Evolutionary conservation across 495 filamentous ascomycete genomes (phyloP).

Genomic region (Xylaria longipes): DNA sequence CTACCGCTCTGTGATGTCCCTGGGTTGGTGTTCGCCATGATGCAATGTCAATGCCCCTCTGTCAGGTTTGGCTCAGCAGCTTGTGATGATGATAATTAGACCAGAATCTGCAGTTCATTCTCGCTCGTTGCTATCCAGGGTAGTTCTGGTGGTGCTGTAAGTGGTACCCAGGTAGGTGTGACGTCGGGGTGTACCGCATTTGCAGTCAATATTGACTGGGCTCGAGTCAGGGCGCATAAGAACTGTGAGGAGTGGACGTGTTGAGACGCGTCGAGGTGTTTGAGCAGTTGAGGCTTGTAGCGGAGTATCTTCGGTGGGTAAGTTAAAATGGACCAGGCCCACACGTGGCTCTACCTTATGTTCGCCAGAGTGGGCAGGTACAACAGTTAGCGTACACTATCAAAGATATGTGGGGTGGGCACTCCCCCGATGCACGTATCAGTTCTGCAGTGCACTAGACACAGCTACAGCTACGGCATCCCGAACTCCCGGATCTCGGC

Average conservation of each 20-base stretch:
- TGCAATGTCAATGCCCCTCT: conserved; percentile 3
- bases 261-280: conserved; percentile 3
- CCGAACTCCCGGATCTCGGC: conserved; percentile 21
- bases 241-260: not conserved
- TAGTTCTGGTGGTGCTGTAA: not conserved
- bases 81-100: not conserved
- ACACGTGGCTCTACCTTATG: conserved; percentile 9
- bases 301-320: not conserved
- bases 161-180: not conserved
- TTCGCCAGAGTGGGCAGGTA: not conserved
- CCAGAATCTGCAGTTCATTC: not conserved
- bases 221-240: not conserved
- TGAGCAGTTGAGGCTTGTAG: not conserved
- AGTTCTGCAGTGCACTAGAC: conserved; percentile 15
- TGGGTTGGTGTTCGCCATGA: conserved; percentile 34
- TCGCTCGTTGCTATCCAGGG: not conserved
- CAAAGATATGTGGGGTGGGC: not conserved
- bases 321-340: not conserved
- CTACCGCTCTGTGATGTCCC: conserved; percentile 11
- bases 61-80: not conserved
- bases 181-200: not conserved
- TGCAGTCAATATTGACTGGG: conserved; percentile 11
- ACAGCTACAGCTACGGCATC: not conserved
- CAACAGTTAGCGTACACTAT: not conserved
- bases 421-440: conserved; percentile 6